These are phyloP conservation scores for Amaranthus palmeri DNA, from an alignment of 148 eudicot species.

Conservation along the genomic window DNA sequence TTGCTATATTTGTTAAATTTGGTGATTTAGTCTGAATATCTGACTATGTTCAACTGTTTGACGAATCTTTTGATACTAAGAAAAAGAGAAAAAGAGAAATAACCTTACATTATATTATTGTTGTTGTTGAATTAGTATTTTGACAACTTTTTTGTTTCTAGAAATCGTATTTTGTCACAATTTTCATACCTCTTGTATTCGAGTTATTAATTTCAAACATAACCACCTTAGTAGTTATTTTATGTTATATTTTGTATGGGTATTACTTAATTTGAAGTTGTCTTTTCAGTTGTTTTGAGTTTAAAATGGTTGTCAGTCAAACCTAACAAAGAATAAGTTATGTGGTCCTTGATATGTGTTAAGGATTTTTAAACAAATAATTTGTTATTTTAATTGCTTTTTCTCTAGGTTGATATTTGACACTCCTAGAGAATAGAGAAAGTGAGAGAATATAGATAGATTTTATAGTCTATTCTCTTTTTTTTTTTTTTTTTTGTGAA, in stretches of 20 bases:
- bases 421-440: not conserved
- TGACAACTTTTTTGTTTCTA: not conserved
- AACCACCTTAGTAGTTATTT: not conserved
- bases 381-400: not conserved
- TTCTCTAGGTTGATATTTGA: not conserved
- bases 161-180: not conserved
- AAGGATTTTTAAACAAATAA: not conserved
- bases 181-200: not conserved
- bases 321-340: not conserved
- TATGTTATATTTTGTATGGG: not conserved
- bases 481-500: too few species aligned
- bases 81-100: not conserved
- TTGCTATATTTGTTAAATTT: not conserved
- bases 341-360: not conserved
- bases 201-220: not conserved
- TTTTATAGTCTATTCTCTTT: not conserved
- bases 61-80: slow-evolving; percentile 2
- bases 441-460: not conserved
- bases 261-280: not conserved
- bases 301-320: not conserved
- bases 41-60: slow-evolving; percentile 7
- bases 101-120: not conserved
- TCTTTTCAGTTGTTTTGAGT: not conserved
- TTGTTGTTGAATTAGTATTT: not conserved
- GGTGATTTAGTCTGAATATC: not conserved